Base-by-base conservation (phyloP, 805 yeast species). In the Danielozyma ontarioensis region DNA sequence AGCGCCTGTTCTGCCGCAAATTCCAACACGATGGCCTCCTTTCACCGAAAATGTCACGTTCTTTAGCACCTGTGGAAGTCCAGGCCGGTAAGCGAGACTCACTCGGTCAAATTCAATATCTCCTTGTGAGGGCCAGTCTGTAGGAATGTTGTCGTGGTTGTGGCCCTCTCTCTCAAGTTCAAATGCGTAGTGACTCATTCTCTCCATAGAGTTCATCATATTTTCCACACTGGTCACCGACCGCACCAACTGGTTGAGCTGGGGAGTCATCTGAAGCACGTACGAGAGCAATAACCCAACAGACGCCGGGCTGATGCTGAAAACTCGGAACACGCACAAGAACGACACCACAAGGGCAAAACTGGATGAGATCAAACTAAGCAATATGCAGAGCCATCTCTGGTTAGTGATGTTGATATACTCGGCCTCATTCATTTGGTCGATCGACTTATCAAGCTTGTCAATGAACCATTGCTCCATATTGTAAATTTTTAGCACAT, bases 111-210 rank as follows among this genome's bases (percentile, higher is more conserved):
- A 42, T 16, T 15, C 17, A n/a, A 41, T 34, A 8, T 23, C 19
- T 2, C 46, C 46, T 2, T 33, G 12, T 8, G 33, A 24, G 3
- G 40, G 44, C 42, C 41, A 35, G n/a, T n/a, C n/a, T n/a, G n/a
- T n/a, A n/a, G n/a, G n/a, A n/a, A n/a, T n/a, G n/a, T n/a, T n/a
- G n/a, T 2, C 15, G 7, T 3, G 37, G 62, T 4, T 58, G 58
- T 2, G 53, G 46, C 0, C 49, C 50, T 8, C 68, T 35, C 10
- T 59, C 62, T 8, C 53, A 55, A 1, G 42, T 41, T 48, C 36
- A 28, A 40, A 39, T 10, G 49, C 50, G 22, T 42, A 35, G 12
- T 45, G 40, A 12, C 41, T 13, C 8, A 44, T 22, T 30, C 42
- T 32, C 21, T 39, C 42, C 4, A 33, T 37, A 2, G 39, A 35